phyloP scores from a whole-genome alignment of 352 stramenopile genomes.

The Thalassiosira hispida region DNA sequence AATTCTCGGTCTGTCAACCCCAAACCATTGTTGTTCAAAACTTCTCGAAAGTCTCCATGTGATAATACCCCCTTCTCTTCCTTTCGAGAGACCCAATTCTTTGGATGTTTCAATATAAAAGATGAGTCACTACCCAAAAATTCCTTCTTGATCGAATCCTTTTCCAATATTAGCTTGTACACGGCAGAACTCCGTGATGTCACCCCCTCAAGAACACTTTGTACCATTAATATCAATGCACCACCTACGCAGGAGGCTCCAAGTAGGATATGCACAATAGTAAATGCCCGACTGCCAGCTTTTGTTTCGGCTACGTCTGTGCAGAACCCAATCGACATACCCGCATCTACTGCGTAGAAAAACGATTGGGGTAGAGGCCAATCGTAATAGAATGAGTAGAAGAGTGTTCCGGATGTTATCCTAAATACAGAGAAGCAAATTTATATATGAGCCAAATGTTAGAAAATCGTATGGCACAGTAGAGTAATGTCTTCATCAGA shows the following conservation, averaged over 20 bases:
- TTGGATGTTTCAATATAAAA: neutral
- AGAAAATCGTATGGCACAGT: too few relatives aligned
- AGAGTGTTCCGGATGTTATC: slow-evolving; percentile 62
- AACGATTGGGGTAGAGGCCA: slow-evolving; percentile 72
- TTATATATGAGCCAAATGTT: neutral
- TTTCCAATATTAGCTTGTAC: slow-evolving; percentile 43
- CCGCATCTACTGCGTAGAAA: slow-evolving; percentile 79
- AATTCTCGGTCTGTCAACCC: slow-evolving; percentile 35
- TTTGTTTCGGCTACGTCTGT: slow-evolving; percentile 74
- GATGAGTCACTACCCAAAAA: slow-evolving; percentile 18
- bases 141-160: slow-evolving; percentile 38
- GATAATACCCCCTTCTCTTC: slow-evolving; percentile 40
- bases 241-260: slow-evolving; percentile 68
- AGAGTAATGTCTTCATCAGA: too few relatives aligned
- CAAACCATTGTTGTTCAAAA: slow-evolving; percentile 32
- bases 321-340: slow-evolving; percentile 81
- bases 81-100: slow-evolving; percentile 8
- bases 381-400: slow-evolving; percentile 68
- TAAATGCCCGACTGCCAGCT: slow-evolving; percentile 64
- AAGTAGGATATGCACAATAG: slow-evolving; percentile 71
- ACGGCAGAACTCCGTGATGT: slow-evolving; percentile 17
- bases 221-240: slow-evolving; percentile 67
- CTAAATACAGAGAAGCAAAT: slow-evolving; percentile 17
- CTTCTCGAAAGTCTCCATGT: slow-evolving; percentile 52
- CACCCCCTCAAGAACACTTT: slow-evolving; percentile 63